Evolutionary conservation across 139 green algal species (phyloP).

Genomic region (Trebouxia sp.): DNA sequence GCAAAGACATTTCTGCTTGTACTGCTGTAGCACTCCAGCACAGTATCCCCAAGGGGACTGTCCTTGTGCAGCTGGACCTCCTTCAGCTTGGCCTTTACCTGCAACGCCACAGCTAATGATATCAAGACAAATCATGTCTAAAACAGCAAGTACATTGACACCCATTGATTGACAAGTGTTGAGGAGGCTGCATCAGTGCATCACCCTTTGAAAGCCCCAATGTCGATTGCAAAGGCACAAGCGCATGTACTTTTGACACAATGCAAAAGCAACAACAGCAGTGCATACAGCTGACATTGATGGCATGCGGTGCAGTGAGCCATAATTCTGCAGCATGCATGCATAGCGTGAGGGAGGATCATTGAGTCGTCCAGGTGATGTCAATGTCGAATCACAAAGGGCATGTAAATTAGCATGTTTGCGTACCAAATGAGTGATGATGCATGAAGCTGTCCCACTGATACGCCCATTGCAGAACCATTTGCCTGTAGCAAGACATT

Average conservation of each 20-base stretch:
- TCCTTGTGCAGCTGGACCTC: conserved; percentile 93
- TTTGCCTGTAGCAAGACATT: conserved; percentile 87
- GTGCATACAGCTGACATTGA: background rate
- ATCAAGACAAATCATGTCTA: too few species aligned
- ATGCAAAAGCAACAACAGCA: background rate
- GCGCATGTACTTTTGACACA: background rate
- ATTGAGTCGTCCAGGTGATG: too few species aligned
- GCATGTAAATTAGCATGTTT: background rate
- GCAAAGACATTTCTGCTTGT: conserved; percentile 93
- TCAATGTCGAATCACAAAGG: background rate
- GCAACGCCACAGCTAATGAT: background rate
- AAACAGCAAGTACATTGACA: too few species aligned
- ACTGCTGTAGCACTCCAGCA: conserved; percentile 96
- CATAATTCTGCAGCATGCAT: background rate
- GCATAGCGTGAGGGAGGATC: too few species aligned
- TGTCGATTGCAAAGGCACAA: background rate
- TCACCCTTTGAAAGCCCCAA: background rate
- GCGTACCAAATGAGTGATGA: conserved; percentile 85
- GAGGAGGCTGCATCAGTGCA: too few species aligned
- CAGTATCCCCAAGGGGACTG: conserved; percentile 88
- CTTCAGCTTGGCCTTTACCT: conserved; percentile 74
- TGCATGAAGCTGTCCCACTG: conserved; percentile 75
- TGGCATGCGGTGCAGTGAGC: too few species aligned
- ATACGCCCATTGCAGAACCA: conserved; percentile 95
- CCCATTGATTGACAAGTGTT: too few species aligned